Percentiles rank a stretch among this genome's conserved stretches.
These are phyloP conservation scores for Ensete ventricosum DNA, from an alignment of 176 grass and related monocot genomes.

Conservation along the genomic window DNA sequence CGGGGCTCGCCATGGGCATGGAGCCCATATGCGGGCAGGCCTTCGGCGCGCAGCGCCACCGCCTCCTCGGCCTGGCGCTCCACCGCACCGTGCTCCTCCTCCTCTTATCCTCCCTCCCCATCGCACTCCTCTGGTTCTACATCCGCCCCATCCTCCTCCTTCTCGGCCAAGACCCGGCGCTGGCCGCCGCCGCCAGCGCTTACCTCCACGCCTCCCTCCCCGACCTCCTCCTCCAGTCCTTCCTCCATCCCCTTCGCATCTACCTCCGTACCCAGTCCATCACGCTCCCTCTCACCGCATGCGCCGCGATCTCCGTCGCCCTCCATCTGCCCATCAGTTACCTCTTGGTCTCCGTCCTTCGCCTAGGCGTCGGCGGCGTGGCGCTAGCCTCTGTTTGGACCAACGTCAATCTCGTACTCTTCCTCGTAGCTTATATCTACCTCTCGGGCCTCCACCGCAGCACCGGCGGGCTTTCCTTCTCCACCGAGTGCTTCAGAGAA, in stretches of 20 bases:
- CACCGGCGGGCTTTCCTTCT: background rate
- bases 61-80: background rate
- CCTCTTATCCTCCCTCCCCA: background rate
- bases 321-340: background rate
- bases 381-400: background rate
- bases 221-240: background rate
- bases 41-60: background rate
- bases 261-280: background rate
- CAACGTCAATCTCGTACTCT: background rate
- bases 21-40: conserved; percentile 3
- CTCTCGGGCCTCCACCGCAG: background rate
- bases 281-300: background rate
- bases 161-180: background rate
- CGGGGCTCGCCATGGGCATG: background rate
- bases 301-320: background rate
- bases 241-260: conserved; percentile 3
- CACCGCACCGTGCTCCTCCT: conserved; percentile 3
- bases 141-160: conserved; percentile 1
- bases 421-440: background rate
- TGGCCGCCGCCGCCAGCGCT: background rate
- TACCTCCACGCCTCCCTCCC: background rate
- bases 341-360: conserved; percentile 4
- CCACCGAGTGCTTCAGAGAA: background rate
- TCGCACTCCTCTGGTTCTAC: background rate
- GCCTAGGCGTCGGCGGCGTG: background rate